Percentiles rank a stretch among this genome's conserved stretches.
These are phyloP conservation scores for Corinectria fuckeliana DNA, from an alignment of 2,329 filamentous ascomycete species.

Conservation along the genomic window DNA sequence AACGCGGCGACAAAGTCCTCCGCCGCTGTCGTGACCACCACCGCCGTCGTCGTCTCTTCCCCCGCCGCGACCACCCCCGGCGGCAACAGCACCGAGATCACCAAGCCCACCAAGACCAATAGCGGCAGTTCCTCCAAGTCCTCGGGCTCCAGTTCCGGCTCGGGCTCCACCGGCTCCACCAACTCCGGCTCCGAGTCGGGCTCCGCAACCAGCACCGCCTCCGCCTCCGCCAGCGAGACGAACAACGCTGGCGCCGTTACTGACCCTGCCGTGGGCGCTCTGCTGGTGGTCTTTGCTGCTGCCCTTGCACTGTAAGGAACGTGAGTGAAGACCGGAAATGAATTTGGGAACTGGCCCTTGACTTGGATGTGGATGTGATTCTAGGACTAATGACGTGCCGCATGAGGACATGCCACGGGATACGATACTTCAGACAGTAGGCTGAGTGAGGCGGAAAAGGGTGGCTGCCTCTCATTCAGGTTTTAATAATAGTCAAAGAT, in stretches of 20 bases:
- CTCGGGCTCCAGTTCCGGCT: neutral
- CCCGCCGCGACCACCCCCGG: neutral
- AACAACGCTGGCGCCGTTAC: constrained; percentile 31
- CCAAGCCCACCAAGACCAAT: constrained; percentile 16
- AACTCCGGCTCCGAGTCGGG: neutral
- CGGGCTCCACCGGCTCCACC: neutral
- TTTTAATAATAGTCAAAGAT: constrained; percentile 21
- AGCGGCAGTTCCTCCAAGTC: neutral
- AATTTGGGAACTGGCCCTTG: neutral
- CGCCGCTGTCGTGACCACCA: constrained; percentile 8
- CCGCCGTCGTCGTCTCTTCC: neutral
- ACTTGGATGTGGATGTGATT: neutral
- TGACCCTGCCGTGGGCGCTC: constrained; percentile 37
- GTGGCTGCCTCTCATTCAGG: neutral
- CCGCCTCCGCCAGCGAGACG: constrained; percentile 22
- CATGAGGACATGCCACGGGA: constrained; percentile 3
- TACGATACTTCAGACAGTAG: constrained; percentile 5
- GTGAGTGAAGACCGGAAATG: neutral
- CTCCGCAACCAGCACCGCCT: neutral
- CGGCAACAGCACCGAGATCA: neutral
- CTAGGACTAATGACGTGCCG: constrained; percentile 1
- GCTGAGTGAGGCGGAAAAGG: constrained; percentile 2
- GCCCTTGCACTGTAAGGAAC: constrained; percentile 42
- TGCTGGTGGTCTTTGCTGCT: constrained; percentile 42
- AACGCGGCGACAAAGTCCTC: constrained; percentile 5